phyloP scores from a whole-genome alignment of 495 filamentous ascomycete genomes.

The Talaromyces adpressus region DNA sequence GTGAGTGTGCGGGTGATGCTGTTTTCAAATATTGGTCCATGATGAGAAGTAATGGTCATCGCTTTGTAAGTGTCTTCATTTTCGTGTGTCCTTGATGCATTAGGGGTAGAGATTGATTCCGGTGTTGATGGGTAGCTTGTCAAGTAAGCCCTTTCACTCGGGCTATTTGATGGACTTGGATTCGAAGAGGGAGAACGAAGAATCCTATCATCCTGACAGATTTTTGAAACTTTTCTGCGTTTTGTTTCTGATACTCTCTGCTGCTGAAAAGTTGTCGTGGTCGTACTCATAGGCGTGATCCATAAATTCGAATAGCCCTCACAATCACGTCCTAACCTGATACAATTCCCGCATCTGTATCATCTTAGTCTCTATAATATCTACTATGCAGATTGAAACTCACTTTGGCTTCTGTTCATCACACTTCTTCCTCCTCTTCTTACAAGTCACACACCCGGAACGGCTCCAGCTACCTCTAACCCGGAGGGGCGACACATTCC shows the following conservation, averaged over 20 bases:
- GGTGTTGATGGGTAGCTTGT: background rate
- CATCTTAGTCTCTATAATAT: background rate
- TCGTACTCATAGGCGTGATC: constrained; percentile 31
- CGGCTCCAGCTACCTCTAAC: constrained; percentile 35
- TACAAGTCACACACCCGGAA: constrained; percentile 38
- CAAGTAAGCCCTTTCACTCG: background rate
- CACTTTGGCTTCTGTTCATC: constrained; percentile 40
- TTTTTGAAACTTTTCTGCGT: constrained; percentile 14
- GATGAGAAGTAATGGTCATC: background rate
- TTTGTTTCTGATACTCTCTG: constrained; percentile 19
- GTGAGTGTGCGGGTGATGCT: background rate
- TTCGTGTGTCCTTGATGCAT: background rate
- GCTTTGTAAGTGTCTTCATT: background rate
- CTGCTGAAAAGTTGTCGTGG: constrained; percentile 21
- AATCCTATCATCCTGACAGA: background rate
- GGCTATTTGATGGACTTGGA: background rate
- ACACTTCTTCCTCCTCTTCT: constrained; percentile 36
- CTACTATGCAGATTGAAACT: background rate
- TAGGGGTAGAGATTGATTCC: background rate
- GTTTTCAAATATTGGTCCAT: background rate
- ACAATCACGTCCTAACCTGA: constrained; percentile 30
- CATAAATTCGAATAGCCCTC: constrained; percentile 41
- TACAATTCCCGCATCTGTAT: constrained; percentile 33
- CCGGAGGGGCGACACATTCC: constrained; percentile 18
- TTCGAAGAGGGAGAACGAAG: background rate